Evolutionary conservation across 2,329 filamentous ascomycete genomes (phyloP), one percentile per base, ranked within the genome.

Genomic region (Penicillium capsulatum): DNA sequence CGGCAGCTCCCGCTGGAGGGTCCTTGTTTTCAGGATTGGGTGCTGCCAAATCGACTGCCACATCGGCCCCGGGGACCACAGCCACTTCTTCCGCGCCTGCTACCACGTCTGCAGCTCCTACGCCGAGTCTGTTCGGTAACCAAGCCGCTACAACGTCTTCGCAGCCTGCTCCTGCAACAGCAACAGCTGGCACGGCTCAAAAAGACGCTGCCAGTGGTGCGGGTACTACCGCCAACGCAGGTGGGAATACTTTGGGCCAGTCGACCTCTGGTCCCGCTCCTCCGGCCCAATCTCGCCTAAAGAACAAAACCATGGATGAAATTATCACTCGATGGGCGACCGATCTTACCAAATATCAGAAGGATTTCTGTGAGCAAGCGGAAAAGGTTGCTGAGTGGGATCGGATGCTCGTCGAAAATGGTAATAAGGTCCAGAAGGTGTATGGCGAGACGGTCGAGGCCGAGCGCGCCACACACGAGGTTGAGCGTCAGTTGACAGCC

Each of bases 281-380:
- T 11, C 83, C 89, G 41, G 69, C 74, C 2, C 81, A 94, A 57
- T 92, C 91, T 3, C 84, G 92, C 17, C 74, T 98, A 26, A 95
- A 95, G 73, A 95, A 96, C 67, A 97, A 95, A 71, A 95, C 91
- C 0, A 96, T 98, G 86, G 92, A 98, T 59, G 92, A 98, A 63
- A 96, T 98, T 49, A 89, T 98, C 51, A 96, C 88, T 3, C 82
- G 89, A 20, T 98, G 92, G 92, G 92, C 92, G 2, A 88, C 89
- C 0, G 92, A 97, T 59, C 73, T 98, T 34, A 85, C 89, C 37
- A 94, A 94, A 60, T 96, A 98, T 60, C 91, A 97, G 60, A 94
- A 95, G 64, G 88, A 94, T 43, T 98, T 97, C 71, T 89, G 94
- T 61, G 78, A 84, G 22, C 89, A 97, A 64, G 91, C 94, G 3